Percentiles rank a stretch among this genome's conserved stretches.
Evolutionary conservation across 2,329 filamentous ascomycete species (phyloP).

Genomic region (Colletotrichum ledebouriae): DNA sequence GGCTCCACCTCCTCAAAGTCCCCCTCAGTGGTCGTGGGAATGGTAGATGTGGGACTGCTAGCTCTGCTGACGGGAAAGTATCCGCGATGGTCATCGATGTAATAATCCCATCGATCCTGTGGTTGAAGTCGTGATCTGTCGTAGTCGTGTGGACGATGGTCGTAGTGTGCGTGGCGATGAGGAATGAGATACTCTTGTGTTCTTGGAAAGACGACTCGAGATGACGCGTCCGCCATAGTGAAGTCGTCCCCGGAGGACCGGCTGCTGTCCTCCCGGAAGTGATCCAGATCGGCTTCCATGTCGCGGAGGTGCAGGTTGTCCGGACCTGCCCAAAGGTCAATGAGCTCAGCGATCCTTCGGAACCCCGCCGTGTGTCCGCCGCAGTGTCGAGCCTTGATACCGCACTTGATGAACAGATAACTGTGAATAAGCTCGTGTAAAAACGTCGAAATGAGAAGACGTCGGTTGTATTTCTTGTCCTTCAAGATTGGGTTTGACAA

Average conservation of each 20-base stretch:
- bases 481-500: constrained; percentile 71
- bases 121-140: constrained; percentile 18
- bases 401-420: constrained; percentile 74
- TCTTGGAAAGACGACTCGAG: constrained; percentile 30
- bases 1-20: constrained; percentile 30
- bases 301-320: constrained; percentile 68
- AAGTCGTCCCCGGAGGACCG: constrained; percentile 37
- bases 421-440: constrained; percentile 77
- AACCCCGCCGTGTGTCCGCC: constrained; percentile 75
- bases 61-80: constrained; percentile 31
- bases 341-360: constrained; percentile 68
- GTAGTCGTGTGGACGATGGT: constrained; percentile 25
- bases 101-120: constrained; percentile 40
- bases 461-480: constrained; percentile 67
- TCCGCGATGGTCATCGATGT: constrained; percentile 39
- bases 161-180: constrained; percentile 29
- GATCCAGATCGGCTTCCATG: constrained; percentile 72
- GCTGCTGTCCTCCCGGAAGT: constrained; percentile 58
- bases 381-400: constrained; percentile 66
- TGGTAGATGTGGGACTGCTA: constrained; percentile 36
- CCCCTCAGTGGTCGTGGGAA: constrained; percentile 27
- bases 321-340: constrained; percentile 72
- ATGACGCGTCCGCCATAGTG: constrained; percentile 5
- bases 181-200: constrained; percentile 33
- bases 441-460: constrained; percentile 74